Evolutionary conservation across 345 rosid species (phyloP), one percentile per base, ranked within the genome.

Genomic region (Reutealis trisperma): DNA sequence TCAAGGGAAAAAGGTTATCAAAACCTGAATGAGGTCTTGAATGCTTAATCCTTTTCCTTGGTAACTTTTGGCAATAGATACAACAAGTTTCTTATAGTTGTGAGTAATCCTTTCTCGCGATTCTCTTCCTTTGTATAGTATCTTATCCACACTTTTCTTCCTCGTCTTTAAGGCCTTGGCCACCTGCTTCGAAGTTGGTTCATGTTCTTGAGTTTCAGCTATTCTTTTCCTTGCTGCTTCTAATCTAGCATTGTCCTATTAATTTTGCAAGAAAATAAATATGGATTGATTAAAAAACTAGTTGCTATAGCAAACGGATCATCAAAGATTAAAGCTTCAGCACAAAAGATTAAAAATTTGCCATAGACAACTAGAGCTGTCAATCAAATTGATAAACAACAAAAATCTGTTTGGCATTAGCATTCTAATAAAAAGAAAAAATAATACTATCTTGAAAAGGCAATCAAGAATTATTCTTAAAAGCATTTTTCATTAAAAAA

Each of bases 1-100:
- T 24, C 37, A 68, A 37, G 67, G 27, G 41, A 61, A 63, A 44
- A 55, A 41, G 32, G 47, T 4, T 27, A 19, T 21, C 54, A 32
- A 34, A 63, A 85, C 88, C 88, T 89, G 92, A 84, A 89, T 79
- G 70, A 89, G 76, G 78, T 89, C 92, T 68, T 84, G 84, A 42
- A 87, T 69, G 82, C 84, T 84, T 73, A 89, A 77, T 57, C 92
- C 90, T 84, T 81, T 89, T 73, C 87, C 90, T 84, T 81, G 89
- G 74, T 83, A 89, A 5, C 81, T 78, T 37, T 61, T 74, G 65
- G 92, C 92, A 37, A 89, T 84, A 63, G 90, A 89, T 51, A 84
- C 81, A 67, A 89, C 86, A 1, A 89, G 88, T 52, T 87, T 74
- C 61, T 83, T 76, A 74, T 83, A 87, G 81, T 86, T 80, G 37